Evolutionary conservation across 2,329 filamentous ascomycete genomes (phyloP).

Genomic region (Pseudogymnoascus sp.): DNA sequence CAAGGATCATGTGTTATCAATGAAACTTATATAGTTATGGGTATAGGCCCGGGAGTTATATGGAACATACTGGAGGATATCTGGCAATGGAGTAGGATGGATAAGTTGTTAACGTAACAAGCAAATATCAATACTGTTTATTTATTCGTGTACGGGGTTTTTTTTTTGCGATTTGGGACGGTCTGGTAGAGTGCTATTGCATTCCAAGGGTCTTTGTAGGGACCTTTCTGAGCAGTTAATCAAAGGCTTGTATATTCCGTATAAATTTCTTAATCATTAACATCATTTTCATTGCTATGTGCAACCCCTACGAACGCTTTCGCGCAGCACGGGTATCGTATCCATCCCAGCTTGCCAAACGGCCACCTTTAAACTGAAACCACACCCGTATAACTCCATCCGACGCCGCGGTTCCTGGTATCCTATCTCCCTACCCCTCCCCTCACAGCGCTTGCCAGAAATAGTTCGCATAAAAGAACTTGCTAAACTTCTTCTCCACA

Average conservation of each 20-base stretch:
- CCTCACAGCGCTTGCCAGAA: conserved; percentile 82
- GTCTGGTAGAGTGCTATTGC: not conserved
- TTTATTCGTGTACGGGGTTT: too few relatives aligned
- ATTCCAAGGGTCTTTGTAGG: too few relatives aligned
- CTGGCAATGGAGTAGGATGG: not conserved
- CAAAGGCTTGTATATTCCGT: not conserved
- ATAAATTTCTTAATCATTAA: not conserved
- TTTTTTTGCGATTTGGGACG: not conserved
- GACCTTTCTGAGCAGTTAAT: not conserved
- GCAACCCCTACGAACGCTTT: not conserved
- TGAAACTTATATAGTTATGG: not conserved
- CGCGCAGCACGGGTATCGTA: not conserved
- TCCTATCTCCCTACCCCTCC: not conserved
- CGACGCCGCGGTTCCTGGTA: not conserved
- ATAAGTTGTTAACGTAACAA: not conserved
- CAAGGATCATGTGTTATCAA: not conserved
- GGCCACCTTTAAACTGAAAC: not conserved
- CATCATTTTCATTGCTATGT: not conserved
- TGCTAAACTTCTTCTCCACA: conserved; percentile 84
- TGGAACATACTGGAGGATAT: not conserved
- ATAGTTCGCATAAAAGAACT: conserved; percentile 90
- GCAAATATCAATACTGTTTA: not conserved
- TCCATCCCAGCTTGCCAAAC: not conserved
- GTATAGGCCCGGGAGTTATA: not conserved
- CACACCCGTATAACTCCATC: not conserved